phyloP scores from a whole-genome alignment of 805 yeast species.

The Blastobotrys peoriensis region DNA sequence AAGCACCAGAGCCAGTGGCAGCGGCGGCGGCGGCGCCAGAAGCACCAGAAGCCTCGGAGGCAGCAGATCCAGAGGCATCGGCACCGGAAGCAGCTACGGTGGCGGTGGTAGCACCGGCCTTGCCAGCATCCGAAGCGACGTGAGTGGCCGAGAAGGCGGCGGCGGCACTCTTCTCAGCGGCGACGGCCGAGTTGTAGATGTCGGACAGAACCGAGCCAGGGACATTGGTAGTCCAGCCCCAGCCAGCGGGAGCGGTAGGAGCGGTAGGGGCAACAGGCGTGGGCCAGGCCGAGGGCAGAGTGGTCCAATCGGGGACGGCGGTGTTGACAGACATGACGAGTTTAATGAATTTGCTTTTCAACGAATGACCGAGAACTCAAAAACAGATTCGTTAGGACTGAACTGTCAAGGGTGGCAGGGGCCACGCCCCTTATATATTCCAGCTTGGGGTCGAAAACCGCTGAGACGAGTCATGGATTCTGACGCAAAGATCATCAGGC shows the following conservation, averaged over 20 bases:
- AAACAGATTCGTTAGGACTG: too few species aligned
- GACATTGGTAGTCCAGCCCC: not conserved
- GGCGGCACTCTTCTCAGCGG: constrained; percentile 1
- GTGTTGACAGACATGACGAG: not conserved
- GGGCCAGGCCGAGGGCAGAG: constrained; percentile 2
- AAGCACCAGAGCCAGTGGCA: not conserved
- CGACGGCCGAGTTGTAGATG: not conserved
- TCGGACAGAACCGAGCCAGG: not conserved
- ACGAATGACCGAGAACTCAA: too few species aligned
- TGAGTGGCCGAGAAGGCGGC: not conserved
- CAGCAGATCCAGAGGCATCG: not conserved
- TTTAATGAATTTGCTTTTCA: too few species aligned
- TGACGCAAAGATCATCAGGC: not conserved
- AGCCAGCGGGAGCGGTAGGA: not conserved
- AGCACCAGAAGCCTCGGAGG: not conserved
- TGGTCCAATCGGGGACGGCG: constrained; percentile 2
- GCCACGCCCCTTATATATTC: too few species aligned
- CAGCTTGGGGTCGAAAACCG: too few species aligned
- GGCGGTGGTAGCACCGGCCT: constrained; percentile 1
- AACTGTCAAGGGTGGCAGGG: too few species aligned
- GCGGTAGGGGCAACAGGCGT: constrained; percentile 1
- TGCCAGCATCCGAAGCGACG: not conserved
- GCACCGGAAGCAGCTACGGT: not conserved
- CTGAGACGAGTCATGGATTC: not conserved
- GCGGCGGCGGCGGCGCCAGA: not conserved